phyloP scores from a whole-genome alignment of 2,329 filamentous ascomycete genomes.

The Fusarium sp. region DNA sequence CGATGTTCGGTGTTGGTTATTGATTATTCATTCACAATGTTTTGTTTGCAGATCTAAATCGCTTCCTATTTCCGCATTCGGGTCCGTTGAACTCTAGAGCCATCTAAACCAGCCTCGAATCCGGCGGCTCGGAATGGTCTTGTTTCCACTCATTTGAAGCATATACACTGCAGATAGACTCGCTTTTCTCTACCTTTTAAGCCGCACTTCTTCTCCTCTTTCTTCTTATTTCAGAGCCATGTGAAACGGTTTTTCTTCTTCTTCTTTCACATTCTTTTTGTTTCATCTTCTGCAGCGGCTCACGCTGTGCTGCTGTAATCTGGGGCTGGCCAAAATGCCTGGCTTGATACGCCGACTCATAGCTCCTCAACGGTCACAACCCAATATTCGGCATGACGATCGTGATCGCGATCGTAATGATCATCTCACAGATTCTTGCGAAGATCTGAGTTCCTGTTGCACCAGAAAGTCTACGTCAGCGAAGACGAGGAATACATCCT shows the following conservation, averaged over 20 bases:
- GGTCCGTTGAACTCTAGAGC: slow-evolving; percentile 29
- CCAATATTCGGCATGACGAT: slow-evolving; percentile 12
- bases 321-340: slow-evolving; percentile 34
- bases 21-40: slow-evolving; percentile 11
- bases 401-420: slow-evolving; percentile 22
- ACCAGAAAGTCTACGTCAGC: slow-evolving; percentile 28
- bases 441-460: slow-evolving; percentile 33
- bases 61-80: slow-evolving; percentile 29
- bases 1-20: neutral
- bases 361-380: slow-evolving; percentile 29
- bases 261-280: slow-evolving; percentile 22
- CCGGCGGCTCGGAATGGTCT: slow-evolving; percentile 24
- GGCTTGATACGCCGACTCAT: slow-evolving; percentile 41
- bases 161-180: slow-evolving; percentile 34
- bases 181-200: slow-evolving; percentile 2
- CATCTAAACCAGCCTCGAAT: slow-evolving; percentile 32
- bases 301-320: slow-evolving; percentile 19
- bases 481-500: slow-evolving; percentile 28
- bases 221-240: slow-evolving; percentile 21
- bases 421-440: slow-evolving; percentile 30
- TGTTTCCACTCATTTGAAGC: slow-evolving; percentile 14
- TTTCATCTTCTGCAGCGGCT: slow-evolving; percentile 19
- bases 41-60: slow-evolving; percentile 36
- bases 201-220: slow-evolving; percentile 6
- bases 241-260: slow-evolving; percentile 18